These are phyloP conservation scores for Sugiyamaella lignohabitans DNA, from an alignment of 805 yeast genomes.

Conservation along the genomic window DNA sequence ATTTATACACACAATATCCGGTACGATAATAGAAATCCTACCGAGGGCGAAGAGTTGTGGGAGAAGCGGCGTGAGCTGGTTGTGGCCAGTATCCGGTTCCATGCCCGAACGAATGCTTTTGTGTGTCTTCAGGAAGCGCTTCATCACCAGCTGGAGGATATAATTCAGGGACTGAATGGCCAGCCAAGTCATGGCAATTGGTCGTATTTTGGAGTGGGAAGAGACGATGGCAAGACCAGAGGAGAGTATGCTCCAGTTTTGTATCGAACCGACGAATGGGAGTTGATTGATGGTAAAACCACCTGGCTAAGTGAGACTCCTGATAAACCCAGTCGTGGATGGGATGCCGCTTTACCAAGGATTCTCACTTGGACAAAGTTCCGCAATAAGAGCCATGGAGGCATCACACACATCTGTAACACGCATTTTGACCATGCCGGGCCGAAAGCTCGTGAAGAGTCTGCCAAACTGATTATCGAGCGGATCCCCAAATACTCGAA, in stretches of 20 bases:
- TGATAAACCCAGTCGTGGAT: slow-evolving; percentile 43
- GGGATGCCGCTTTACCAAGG: slow-evolving; percentile 43
- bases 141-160: slow-evolving; percentile 41
- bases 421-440: slow-evolving; percentile 50
- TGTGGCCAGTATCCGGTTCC: slow-evolving; percentile 37
- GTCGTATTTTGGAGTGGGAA: slow-evolving; percentile 44
- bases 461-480: slow-evolving; percentile 38
- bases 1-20: slow-evolving; percentile 25
- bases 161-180: slow-evolving; percentile 31
- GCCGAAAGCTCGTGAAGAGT: slow-evolving; percentile 39
- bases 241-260: slow-evolving; percentile 51
- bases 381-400: slow-evolving; percentile 2
- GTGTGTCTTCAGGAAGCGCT: slow-evolving; percentile 46
- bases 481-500: slow-evolving; percentile 30
- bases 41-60: slow-evolving; percentile 43
- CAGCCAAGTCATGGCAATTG: slow-evolving; percentile 34
- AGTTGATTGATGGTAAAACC: slow-evolving; percentile 35
- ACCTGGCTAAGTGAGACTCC: slow-evolving; percentile 54
- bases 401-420: slow-evolving; percentile 32
- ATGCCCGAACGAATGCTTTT: slow-evolving; percentile 30
- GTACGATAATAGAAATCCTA: slow-evolving; percentile 19
- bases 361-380: slow-evolving; percentile 29
- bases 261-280: slow-evolving; percentile 36
- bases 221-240: slow-evolving; percentile 44
- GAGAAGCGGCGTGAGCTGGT: slow-evolving; percentile 35